Evolutionary conservation across 148 eudicot genomes (phyloP), one percentile per base, ranked within the genome.

Genomic region (Cornus suecica): DNA sequence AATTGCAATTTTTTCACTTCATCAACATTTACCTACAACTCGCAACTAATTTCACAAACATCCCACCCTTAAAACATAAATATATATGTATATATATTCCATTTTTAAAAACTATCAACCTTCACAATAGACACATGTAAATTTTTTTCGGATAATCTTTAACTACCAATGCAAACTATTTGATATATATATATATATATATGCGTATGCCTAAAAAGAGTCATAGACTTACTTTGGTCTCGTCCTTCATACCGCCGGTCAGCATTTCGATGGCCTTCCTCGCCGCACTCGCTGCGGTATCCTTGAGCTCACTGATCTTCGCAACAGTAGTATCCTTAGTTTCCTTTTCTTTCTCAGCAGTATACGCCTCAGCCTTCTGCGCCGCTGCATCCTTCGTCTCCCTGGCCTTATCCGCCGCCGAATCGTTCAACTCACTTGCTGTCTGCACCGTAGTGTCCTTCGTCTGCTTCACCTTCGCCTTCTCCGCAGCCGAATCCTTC

Each of bases 221-320:
- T n/a, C n/a, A n/a, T n/a, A n/a, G n/a, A n/a, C n/a, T n/a, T n/a
- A n/a, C n/a, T n/a, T n/a, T n/a, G 7, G 76, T 48, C 73, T 85
- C 83, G 22, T 83, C 86, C 62, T 75, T 78, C 83, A 79, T 83
- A n/a, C 86, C 83, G 3, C 86, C 83, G 3, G 79, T 72, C 52
- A 83, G 27, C 22, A 25, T 62, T 27, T 48, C 86, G 78, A 79
- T 72, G 1, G 84, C 84, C 63, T 58, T 80, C 60, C 77, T 85
- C 0, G 84, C 86, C 1, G 80, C 81, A 0, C 41, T 5, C 0
- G 65, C 80, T 0, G 83, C 56, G 5, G 16, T 10, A 58, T 84
- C 84, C 66, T 76, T 79, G 2, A 58, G 63, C 9, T 69, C 78
- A 26, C 30, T 72, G 0, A 80, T 74, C 31, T 79, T 79, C 13